A percentile compares a stretch with the other conserved stretches of the same genome.
Evolutionary conservation across 495 filamentous ascomycete species (phyloP).

Genomic region (Lichina pygmaea): DNA sequence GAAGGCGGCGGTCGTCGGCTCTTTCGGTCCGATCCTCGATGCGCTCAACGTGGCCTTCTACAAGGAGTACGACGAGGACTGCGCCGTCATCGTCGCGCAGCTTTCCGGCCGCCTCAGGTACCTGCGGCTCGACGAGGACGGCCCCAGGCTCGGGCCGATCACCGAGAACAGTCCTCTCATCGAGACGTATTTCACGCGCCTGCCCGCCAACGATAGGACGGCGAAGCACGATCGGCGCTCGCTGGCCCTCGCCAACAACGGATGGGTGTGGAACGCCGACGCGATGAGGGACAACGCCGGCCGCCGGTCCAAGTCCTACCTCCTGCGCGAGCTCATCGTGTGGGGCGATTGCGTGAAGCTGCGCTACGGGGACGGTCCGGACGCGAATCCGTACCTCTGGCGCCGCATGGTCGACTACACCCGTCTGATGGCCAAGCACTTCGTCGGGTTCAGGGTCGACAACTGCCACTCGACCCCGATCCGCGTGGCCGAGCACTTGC

Average conservation of each 20-base stretch:
- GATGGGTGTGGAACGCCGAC: constrained; percentile 96
- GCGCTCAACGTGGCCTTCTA: constrained; percentile 73
- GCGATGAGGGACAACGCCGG: constrained; percentile 86
- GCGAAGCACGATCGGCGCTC: constrained; percentile 48
- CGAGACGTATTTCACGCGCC: constrained; percentile 84
- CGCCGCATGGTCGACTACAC: constrained; percentile 87
- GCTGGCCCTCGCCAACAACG: constrained; percentile 78
- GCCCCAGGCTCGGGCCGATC: constrained; percentile 67
- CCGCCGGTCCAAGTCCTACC: constrained; percentile 62
- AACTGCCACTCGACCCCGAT: constrained; percentile 96
- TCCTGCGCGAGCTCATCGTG: constrained; percentile 82
- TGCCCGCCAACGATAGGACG: constrained; percentile 57
- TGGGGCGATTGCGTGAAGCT: constrained; percentile 99
- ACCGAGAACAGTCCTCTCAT: constrained; percentile 54
- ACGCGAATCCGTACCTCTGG: constrained; percentile 89
- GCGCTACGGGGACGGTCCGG: constrained; percentile 52
- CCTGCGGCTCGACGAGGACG: constrained; percentile 66
- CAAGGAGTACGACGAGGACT: constrained; percentile 66
- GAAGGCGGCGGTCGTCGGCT: constrained; percentile 11
- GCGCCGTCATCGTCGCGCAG: constrained; percentile 62
- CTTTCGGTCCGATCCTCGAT: constrained; percentile 38
- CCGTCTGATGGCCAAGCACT: constrained; percentile 80
- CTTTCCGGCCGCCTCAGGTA: constrained; percentile 88
- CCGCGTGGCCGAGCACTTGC: constrained; percentile 73
- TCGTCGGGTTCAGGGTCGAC: constrained; percentile 86